Percentiles rank a stretch among this genome's conserved stretches.
These are phyloP conservation scores for Mycena citricolor DNA, from an alignment of 1,284 basidiomycete species.

Conservation along the genomic window DNA sequence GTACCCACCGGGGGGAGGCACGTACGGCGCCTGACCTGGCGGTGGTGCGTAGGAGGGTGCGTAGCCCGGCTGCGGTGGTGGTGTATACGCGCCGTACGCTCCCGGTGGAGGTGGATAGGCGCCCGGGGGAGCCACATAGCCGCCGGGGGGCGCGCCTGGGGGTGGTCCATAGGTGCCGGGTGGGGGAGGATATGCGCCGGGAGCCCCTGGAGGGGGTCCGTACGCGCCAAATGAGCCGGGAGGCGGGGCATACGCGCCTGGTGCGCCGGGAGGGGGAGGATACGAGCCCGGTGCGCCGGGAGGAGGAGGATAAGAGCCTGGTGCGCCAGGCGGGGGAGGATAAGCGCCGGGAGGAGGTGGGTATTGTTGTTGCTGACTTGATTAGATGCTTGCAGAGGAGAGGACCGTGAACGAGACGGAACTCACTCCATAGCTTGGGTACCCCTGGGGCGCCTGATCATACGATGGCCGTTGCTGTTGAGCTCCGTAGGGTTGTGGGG, in stretches of 20 bases:
- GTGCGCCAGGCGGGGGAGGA: background rate
- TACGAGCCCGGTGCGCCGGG: background rate
- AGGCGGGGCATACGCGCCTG: background rate
- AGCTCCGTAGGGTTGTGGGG: no score
- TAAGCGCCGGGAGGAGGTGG: background rate
- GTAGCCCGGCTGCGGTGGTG: background rate
- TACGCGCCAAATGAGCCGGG: slow-evolving; percentile 1
- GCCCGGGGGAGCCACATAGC: background rate
- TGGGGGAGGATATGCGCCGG: background rate
- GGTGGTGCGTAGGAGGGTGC: background rate
- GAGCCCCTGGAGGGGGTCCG: background rate
- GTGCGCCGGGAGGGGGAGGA: background rate
- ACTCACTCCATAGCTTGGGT: no score
- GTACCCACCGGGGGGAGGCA: background rate
- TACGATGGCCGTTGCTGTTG: no score
- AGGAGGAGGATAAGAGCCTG: background rate
- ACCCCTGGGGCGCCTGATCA: no score
- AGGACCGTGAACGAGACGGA: no score
- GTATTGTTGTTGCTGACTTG: no score
- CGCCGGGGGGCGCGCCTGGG: background rate
- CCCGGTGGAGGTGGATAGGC: background rate
- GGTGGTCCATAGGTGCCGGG: background rate
- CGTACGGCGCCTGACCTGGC: background rate
- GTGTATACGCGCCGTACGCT: background rate
- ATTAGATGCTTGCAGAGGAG: no score